These are phyloP conservation scores for Periconia macrospinosa DNA, from an alignment of 2,329 filamentous ascomycete species.

Conservation along the genomic window DNA sequence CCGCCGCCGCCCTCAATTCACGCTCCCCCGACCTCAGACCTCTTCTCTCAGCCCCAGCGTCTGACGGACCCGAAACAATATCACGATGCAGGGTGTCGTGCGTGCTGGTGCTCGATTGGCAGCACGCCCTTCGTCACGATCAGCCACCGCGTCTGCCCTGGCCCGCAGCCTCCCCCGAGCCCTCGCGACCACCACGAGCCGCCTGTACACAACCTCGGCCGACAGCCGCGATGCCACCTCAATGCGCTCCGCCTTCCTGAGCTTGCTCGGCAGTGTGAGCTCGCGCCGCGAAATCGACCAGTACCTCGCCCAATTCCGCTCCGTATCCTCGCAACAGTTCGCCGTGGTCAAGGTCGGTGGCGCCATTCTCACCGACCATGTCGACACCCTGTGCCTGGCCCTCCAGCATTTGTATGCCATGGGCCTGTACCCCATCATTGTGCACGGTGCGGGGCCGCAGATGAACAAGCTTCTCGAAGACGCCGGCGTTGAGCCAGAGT, in stretches of 20 bases:
- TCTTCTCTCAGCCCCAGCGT: too few relatives aligned
- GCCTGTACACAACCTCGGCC: conserved; percentile 35
- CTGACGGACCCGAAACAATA: neutral
- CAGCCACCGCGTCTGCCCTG: conserved; percentile 32
- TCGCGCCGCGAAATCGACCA: conserved; percentile 96
- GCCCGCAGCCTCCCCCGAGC: conserved; percentile 33
- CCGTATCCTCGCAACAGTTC: conserved; percentile 94
- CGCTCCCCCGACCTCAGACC: too few relatives aligned
- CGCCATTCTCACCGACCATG: conserved; percentile 90
- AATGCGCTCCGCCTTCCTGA: conserved; percentile 72
- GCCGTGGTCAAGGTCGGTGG: conserved; percentile 98
- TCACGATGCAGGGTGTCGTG: conserved; percentile 43
- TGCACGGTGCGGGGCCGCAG: conserved; percentile 93
- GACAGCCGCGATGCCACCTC: conserved; percentile 37
- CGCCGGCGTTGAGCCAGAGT: conserved; percentile 90
- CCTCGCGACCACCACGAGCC: conserved; percentile 31
- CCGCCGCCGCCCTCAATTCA: too few relatives aligned
- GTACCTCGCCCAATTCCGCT: conserved; percentile 96
- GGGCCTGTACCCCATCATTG: conserved; percentile 90
- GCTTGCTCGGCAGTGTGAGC: conserved; percentile 91
- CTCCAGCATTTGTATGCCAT: conserved; percentile 93
- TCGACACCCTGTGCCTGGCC: conserved; percentile 86
- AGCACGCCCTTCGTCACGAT: conserved; percentile 35
- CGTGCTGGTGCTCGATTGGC: conserved; percentile 40
- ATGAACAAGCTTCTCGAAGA: conserved; percentile 88